These are phyloP conservation scores for Penicillium sp. DNA, from an alignment of 2,329 filamentous ascomycete genomes.

Conservation along the genomic window DNA sequence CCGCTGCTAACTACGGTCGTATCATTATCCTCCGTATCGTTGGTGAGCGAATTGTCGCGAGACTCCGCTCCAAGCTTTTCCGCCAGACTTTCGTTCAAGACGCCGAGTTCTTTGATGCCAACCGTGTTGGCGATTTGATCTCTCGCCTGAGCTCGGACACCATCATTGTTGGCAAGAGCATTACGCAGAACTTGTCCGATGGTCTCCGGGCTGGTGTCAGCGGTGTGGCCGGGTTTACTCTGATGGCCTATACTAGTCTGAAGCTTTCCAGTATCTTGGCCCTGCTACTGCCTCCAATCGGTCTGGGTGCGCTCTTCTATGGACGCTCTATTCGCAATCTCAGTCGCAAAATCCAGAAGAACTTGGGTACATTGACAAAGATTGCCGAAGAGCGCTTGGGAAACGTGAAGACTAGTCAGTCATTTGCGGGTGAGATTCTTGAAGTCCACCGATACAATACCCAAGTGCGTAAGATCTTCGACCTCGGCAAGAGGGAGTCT, in stretches of 20 bases:
- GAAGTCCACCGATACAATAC: constrained; percentile 91
- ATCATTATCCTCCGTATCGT: constrained; percentile 93
- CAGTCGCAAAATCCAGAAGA: constrained; percentile 91
- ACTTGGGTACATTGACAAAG: constrained; percentile 89
- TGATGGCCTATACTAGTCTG: constrained; percentile 96
- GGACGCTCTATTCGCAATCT: constrained; percentile 87
- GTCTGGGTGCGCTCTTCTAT: constrained; percentile 88
- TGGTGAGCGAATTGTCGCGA: constrained; percentile 90
- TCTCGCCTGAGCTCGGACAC: constrained; percentile 95
- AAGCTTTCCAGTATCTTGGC: constrained; percentile 86
- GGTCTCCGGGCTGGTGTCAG: constrained; percentile 91
- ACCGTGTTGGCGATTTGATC: constrained; percentile 93
- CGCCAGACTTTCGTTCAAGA: constrained; percentile 94
- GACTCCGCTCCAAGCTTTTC: constrained; percentile 87
- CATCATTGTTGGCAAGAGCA: constrained; percentile 97
- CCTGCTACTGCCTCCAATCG: constrained; percentile 88
- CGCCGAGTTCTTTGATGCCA: constrained; percentile 98
- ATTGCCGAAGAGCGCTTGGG: constrained; percentile 97
- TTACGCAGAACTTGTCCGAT: constrained; percentile 96
- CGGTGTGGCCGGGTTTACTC: constrained; percentile 82
- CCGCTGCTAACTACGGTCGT: constrained; percentile 88
- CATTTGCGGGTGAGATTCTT: constrained; percentile 90
- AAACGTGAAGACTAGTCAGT: constrained; percentile 95
- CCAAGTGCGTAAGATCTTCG: constrained; percentile 90
- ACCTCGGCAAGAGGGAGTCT: constrained; percentile 84